A percentile compares a stretch with the other conserved stretches of the same genome.
These are phyloP conservation scores for Microcera coccophila DNA, from an alignment of 2,329 filamentous ascomycete species.

Conservation along the genomic window DNA sequence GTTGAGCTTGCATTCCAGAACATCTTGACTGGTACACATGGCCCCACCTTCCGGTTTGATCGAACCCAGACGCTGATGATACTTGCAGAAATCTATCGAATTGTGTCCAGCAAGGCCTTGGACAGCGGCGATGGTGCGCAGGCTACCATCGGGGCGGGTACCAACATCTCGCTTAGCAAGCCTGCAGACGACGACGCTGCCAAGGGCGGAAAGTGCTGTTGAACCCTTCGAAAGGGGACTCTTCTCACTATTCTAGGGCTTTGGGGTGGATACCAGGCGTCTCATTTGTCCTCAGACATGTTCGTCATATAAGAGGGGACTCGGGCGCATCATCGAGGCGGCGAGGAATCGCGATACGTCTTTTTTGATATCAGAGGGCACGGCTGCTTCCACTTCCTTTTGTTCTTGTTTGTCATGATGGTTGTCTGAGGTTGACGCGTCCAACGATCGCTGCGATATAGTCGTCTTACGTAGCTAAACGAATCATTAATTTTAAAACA, in stretches of 20 bases:
- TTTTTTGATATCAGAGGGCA: slow-evolving; percentile 40
- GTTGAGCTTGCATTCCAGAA: slow-evolving; percentile 99
- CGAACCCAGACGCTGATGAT: slow-evolving; percentile 12
- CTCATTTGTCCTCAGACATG: slow-evolving; percentile 33
- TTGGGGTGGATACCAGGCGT: slow-evolving; percentile 33
- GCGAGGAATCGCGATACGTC: slow-evolving; percentile 35
- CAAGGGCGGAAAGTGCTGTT: slow-evolving; percentile 82
- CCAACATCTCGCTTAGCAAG: slow-evolving; percentile 83
- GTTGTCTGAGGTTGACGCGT: slow-evolving; percentile 36
- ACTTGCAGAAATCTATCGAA: slow-evolving; percentile 89
- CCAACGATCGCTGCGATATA: slow-evolving; percentile 36
- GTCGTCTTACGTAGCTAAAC: slow-evolving; percentile 38
- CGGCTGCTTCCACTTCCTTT: slow-evolving; percentile 39
- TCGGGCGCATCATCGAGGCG: slow-evolving; percentile 30
- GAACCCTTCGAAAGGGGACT: slow-evolving; percentile 34
- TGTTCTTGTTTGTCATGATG: slow-evolving; percentile 38
- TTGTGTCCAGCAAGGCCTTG: slow-evolving; percentile 95
- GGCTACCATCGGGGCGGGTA: slow-evolving; percentile 73
- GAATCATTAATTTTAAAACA: slow-evolving; percentile 36
- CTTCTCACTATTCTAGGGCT: slow-evolving; percentile 26
- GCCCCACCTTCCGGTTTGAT: background rate
- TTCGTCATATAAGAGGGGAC: slow-evolving; percentile 31
- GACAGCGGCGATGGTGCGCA: slow-evolving; percentile 81
- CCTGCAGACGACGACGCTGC: slow-evolving; percentile 69
- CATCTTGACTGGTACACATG: slow-evolving; percentile 82